phyloP scores from a whole-genome alignment of 2,329 filamentous ascomycete species.

The Aureobasidium sp. region DNA sequence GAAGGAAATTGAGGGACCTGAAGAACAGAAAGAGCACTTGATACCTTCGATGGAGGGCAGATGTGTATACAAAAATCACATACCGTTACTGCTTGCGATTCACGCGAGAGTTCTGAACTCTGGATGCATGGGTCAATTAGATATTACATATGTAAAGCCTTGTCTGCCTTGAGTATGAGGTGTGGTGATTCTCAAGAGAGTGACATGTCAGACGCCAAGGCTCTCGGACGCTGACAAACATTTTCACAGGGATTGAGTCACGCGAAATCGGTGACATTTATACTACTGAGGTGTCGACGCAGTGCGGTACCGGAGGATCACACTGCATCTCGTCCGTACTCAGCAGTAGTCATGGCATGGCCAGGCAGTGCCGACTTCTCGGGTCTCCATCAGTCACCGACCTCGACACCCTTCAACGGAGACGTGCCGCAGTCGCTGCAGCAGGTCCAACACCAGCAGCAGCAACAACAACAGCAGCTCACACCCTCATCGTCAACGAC shows the following conservation, averaged over 20 bases:
- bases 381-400: conserved; percentile 11
- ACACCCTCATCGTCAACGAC: conserved; percentile 8
- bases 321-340: conserved; percentile 1
- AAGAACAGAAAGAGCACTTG: no score
- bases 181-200: no score
- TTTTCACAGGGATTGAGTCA: background rate
- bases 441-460: conserved; percentile 7
- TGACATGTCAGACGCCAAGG: background rate
- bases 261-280: conserved; percentile 9
- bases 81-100: no score
- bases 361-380: conserved; percentile 10
- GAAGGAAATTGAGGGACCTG: no score
- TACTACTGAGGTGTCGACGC: background rate
- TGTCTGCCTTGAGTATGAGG: no score
- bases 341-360: conserved; percentile 9
- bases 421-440: background rate
- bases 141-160: no score
- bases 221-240: background rate
- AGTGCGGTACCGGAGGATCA: conserved; percentile 9
- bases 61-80: no score
- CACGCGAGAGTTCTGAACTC: no score
- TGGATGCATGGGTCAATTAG: no score
- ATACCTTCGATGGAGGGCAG: no score
- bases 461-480: conserved; percentile 1
- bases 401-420: background rate